Percentiles rank a stretch among this genome's conserved stretches.
Evolutionary conservation across 495 filamentous ascomycete species (phyloP).

Genomic region (Trichocladium antarcticum): DNA sequence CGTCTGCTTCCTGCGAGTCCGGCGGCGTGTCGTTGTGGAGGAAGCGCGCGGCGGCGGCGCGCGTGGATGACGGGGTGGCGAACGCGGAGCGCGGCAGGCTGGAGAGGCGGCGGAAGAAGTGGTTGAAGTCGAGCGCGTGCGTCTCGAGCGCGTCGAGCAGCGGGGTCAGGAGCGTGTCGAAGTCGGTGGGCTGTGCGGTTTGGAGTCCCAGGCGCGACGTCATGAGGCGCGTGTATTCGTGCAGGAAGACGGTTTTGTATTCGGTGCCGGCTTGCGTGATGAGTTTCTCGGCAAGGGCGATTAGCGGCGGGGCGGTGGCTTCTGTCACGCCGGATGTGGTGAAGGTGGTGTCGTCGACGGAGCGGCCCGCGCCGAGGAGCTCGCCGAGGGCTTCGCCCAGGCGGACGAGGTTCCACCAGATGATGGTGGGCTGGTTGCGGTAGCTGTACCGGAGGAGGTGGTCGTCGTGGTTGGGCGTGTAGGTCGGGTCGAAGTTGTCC

Average conservation of each 20-base stretch:
- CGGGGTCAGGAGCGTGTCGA: constrained; percentile 63
- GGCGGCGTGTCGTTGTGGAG: constrained; percentile 55
- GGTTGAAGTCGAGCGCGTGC: constrained; percentile 78
- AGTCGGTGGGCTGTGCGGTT: constrained; percentile 54
- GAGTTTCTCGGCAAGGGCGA: constrained; percentile 69
- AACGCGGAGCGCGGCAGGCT: constrained; percentile 46
- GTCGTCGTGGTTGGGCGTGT: constrained; percentile 97
- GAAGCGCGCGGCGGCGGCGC: constrained; percentile 40
- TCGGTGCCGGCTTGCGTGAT: constrained; percentile 71
- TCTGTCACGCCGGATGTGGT: constrained; percentile 58
- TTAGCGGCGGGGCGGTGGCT: constrained; percentile 46
- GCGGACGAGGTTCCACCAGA: constrained; percentile 97
- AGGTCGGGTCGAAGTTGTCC: constrained; percentile 85
- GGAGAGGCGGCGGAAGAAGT: constrained; percentile 73
- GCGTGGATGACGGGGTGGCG: constrained; percentile 47
- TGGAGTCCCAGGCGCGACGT: constrained; percentile 62
- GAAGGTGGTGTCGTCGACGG: constrained; percentile 59
- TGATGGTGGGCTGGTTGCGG: constrained; percentile 85
- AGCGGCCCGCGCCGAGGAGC: constrained; percentile 60
- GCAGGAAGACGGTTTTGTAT: constrained; percentile 73
- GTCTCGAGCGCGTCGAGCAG: constrained; percentile 72
- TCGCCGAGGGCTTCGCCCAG: constrained; percentile 87
- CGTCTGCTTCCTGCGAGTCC: constrained; percentile 20
- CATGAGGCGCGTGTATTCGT: constrained; percentile 81
- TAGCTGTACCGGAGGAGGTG: constrained; percentile 77